These are phyloP conservation scores for Telfairia occidentalis DNA, from an alignment of 331 rosid species.

Conservation along the genomic window DNA sequence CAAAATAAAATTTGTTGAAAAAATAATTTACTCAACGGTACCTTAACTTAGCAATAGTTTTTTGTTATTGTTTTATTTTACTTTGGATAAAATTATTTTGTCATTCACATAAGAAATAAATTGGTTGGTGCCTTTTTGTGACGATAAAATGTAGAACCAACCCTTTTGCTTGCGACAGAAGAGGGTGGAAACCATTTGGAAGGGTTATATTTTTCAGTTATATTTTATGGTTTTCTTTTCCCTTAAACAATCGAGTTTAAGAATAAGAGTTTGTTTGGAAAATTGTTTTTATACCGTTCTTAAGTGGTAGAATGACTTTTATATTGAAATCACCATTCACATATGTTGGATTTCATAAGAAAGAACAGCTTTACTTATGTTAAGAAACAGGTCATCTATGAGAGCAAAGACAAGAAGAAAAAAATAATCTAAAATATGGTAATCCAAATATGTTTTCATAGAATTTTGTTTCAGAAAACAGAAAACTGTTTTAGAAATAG, in stretches of 20 bases:
- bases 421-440: neutral
- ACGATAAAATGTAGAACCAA: neutral
- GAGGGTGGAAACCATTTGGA: neutral
- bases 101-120: neutral
- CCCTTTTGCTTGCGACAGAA: neutral
- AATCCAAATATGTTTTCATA: neutral
- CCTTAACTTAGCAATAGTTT: neutral
- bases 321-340: neutral
- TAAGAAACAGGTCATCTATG: neutral
- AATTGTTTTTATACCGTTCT: neutral
- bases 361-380: neutral
- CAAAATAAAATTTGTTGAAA: too few species aligned
- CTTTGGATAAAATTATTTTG: neutral
- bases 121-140: too few species aligned
- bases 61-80: neutral
- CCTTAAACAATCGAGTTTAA: neutral
- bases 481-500: neutral
- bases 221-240: neutral
- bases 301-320: neutral
- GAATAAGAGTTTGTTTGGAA: neutral
- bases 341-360: neutral
- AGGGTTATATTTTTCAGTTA: neutral
- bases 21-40: neutral
- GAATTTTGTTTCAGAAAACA: neutral
- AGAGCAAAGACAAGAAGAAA: neutral